Evolutionary conservation across 768 basidiomycete genomes (phyloP), one percentile per base, ranked within the genome.

Genomic region (Phaffia tasmanica): DNA sequence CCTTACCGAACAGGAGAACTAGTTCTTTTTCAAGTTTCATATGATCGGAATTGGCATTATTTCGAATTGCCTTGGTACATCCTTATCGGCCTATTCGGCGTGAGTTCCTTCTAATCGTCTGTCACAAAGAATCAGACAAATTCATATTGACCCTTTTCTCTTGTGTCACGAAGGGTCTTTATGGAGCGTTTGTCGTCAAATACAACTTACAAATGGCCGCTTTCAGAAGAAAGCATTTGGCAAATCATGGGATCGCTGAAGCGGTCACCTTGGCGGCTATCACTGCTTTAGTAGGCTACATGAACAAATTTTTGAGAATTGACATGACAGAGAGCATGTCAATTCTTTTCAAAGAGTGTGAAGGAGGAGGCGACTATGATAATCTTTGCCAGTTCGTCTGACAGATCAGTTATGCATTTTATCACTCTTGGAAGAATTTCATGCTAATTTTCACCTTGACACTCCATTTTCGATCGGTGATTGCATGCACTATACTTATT

Each of bases 281-380:
- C 35, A 98, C 95, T 0, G 93, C 93, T 2, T 81, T 94, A 75
- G 83, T 97, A 65, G 89, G 89, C 1, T 99, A 92, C 76, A 88
- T 86, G 73, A 99, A 99, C 76, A 84, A 87, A 60, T 99, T 97
- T 77, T 78, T 98, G 64, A 83, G 92, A 57, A 87, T 97, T 30
- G 95, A 98, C 74, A 98, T 98, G 94, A 98, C 93, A 0, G 88
- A 94, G 72, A 89, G 86, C 76, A 86, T 99, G 83, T 84, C 88
- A 19, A 86, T 97, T 67, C 80, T 99, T 57, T 99, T 99, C 78
- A 83, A 87, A 70, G 95, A 99, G 75, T 99, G 95, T 71, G 89
- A 94, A 74, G 89, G 88, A 23, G 93, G 89, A 57, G 85, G 85
- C 2, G 91, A 94, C 71, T 89, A 93, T 72, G 82, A 89, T 63